phyloP scores from a whole-genome alignment of 345 rosid genomes.

The Erodium maritimum region DNA sequence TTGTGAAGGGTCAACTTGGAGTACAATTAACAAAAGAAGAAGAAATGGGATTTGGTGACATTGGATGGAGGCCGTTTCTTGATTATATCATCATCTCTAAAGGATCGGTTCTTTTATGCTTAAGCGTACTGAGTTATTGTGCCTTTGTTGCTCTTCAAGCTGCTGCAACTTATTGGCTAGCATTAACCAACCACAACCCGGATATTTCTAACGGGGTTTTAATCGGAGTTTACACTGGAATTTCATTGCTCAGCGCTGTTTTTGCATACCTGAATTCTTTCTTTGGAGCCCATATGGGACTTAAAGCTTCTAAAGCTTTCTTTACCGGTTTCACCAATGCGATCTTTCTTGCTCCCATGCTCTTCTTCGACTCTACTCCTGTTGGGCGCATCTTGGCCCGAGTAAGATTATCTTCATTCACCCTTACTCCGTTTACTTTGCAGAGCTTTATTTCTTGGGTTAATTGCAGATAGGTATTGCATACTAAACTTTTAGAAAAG shows the following conservation, averaged over 20 bases:
- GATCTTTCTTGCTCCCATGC: conserved; percentile 61
- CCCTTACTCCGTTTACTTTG: too few relatives aligned
- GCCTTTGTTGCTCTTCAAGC: conserved; percentile 47
- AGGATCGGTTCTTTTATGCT: conserved; percentile 26
- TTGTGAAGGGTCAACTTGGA: conserved; percentile 18
- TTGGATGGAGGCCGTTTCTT: conserved; percentile 48
- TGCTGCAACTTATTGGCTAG: conserved; percentile 66
- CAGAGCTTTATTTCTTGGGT: too few relatives aligned
- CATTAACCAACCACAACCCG: conserved; percentile 45
- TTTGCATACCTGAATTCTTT: conserved; percentile 34
- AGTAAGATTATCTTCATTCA: conserved; percentile 41
- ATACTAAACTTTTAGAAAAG: too few relatives aligned
- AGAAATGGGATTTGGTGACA: conserved; percentile 47
- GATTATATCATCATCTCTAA: conserved; percentile 50
- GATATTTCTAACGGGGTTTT: conserved; percentile 24
- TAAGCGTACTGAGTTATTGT: conserved; percentile 20
- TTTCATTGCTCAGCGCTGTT: conserved; percentile 42
- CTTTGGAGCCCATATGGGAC: conserved; percentile 40
- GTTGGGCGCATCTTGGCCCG: conserved; percentile 64
- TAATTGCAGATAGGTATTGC: too few relatives aligned
- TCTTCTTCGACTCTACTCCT: conserved; percentile 71
- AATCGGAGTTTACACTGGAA: conserved; percentile 46
- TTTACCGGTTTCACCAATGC: conserved; percentile 53
- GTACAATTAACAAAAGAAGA: conserved; percentile 59
- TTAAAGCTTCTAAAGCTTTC: conserved; percentile 58